Conservation (phyloP, 2,329 filamentous ascomycete species). For the Cephalotrichum gorgonifer region DNA sequence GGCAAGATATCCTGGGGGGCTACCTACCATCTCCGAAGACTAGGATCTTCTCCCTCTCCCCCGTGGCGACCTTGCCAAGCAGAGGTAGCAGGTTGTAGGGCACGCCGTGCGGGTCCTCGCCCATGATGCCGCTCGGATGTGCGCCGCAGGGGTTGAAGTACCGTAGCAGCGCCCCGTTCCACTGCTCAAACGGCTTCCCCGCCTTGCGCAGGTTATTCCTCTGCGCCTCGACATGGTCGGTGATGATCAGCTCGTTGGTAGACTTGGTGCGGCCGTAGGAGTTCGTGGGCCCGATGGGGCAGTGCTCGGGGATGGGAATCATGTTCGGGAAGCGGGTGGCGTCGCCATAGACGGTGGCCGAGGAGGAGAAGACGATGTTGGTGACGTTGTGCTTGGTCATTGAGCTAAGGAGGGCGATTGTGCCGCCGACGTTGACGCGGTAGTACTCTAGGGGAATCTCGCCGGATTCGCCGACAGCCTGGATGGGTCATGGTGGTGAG, state of each 20-base stretch:
- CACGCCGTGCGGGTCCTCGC: conserved; percentile 90
- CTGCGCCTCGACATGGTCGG: conserved; percentile 80
- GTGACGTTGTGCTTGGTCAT: conserved; percentile 86
- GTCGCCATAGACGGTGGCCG: conserved; percentile 96
- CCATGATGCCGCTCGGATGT: conserved; percentile 94
- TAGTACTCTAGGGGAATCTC: conserved; percentile 97
- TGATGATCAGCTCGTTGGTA: conserved; percentile 84
- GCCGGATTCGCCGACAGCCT: conserved; percentile 92
- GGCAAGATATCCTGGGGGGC: neutral
- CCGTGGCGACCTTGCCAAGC: conserved; percentile 90
- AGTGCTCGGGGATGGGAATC: conserved; percentile 97
- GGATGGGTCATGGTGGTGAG: conserved; percentile 7
- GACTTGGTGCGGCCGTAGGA: conserved; percentile 96
- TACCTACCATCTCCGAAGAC: conserved; percentile 86
- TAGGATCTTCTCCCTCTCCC: conserved; percentile 84
- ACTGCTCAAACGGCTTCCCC: conserved; percentile 66
- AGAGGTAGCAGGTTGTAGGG: conserved; percentile 94
- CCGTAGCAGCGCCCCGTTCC: conserved; percentile 85
- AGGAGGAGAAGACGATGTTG: conserved; percentile 98
- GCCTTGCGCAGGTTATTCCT: conserved; percentile 73
- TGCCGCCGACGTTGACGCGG: conserved; percentile 90
- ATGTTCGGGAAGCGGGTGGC: conserved; percentile 93
- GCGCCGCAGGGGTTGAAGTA: conserved; percentile 98
- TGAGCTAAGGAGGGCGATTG: conserved; percentile 71
- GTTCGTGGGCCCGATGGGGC: conserved; percentile 93